Evolutionary conservation across 1,284 basidiomycete species (phyloP), one percentile per base, ranked within the genome.

Genomic region (Xanthoconium separans): DNA sequence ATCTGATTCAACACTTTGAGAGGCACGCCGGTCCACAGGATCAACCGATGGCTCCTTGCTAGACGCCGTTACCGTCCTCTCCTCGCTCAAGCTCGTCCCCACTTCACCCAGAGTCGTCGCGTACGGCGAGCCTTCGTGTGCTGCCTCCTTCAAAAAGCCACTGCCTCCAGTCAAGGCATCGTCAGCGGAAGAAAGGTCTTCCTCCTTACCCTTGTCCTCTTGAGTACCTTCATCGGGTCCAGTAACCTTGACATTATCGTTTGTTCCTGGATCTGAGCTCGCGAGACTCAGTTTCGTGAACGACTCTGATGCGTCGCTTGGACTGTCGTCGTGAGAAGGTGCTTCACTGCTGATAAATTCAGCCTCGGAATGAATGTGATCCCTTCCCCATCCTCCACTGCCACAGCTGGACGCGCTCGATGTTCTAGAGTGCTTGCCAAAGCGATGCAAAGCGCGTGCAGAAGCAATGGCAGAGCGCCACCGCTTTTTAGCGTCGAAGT

Each of bases 391-490:
- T 39, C 70, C 70, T 4, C 71, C 70, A 42, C 68, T 70, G 4
- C 57, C 62, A 34, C 60, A 4, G 48, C 70, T 71, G 22, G 69
- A 71, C 29, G 59, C 65, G 42, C 66, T 71, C 41, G 61, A 61
- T 6, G 60, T 52, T 41, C 71, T 68, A 4, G 68, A 65, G 24
- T 71, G 61, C 29, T 77, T 80, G 58, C 80, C 83, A 46, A 82
- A 68, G 36, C 84, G 78, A 29, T 75, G 66, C 20, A 85, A 9
- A 1, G 82, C 85, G 29, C 84, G 79, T 12, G 84, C 82, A 49
- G 81, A 79, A 24, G 77, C 70, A 58, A 92, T 89, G 6, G 86
- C 89, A 4, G 76, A 73, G 44, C 79, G 77, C 90, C 90, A 92
- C 44, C 79, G 78, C 1, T 81, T 82, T 33, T 77, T 77, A 0